Evolutionary conservation across 2,329 filamentous ascomycete genomes (phyloP).

Genomic region (Aureobasidium zeae): DNA sequence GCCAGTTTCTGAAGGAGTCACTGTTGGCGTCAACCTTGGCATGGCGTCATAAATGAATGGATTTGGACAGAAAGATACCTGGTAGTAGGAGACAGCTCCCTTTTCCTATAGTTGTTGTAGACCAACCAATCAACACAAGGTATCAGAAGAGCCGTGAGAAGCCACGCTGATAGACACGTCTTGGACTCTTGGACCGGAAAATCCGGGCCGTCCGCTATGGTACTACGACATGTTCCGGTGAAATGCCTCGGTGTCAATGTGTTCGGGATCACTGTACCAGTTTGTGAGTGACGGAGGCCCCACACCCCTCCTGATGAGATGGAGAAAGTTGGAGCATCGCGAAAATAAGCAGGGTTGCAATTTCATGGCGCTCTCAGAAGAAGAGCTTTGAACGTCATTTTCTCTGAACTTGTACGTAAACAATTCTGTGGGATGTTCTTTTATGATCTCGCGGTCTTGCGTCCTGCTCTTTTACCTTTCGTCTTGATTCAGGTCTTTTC

Average conservation of each 20-base stretch:
- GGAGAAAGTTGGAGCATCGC: constrained; percentile 13
- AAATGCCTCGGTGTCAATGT: constrained; percentile 6
- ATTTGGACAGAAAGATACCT: no score
- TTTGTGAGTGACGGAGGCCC: constrained; percentile 5
- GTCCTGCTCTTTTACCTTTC: not conserved
- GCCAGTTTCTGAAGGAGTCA: no score
- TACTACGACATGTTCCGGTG: not conserved
- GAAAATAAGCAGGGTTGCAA: constrained; percentile 15
- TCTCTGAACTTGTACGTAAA: not conserved
- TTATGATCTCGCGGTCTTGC: not conserved
- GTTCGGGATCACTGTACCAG: not conserved
- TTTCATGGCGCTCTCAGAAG: constrained; percentile 6
- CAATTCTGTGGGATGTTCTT: not conserved
- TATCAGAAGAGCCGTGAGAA: no score
- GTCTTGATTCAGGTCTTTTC: not conserved
- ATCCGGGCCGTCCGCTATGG: no score
- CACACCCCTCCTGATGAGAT: constrained; percentile 11
- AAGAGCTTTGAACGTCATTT: constrained; percentile 4
- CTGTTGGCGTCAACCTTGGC: no score
- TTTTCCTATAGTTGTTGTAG: no score
- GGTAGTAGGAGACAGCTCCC: no score
- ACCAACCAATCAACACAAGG: no score
- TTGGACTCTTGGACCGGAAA: no score
- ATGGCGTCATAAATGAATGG: no score
- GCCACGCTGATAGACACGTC: no score